Evolutionary conservation across 1,284 basidiomycete genomes (phyloP), one percentile per base, ranked within the genome.

Genomic region (Amylostereum areolatum): DNA sequence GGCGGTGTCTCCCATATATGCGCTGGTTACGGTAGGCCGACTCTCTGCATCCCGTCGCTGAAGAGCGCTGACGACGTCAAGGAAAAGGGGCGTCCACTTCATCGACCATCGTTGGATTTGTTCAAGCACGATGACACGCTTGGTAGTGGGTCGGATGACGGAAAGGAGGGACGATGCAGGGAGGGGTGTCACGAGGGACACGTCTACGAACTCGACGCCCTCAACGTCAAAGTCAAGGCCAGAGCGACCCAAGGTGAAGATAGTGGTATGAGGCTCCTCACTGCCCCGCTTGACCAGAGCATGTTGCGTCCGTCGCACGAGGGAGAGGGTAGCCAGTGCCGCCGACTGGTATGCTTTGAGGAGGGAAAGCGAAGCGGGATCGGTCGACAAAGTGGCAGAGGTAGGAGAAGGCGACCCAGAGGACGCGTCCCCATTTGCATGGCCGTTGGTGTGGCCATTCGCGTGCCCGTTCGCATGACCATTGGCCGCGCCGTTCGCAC

Each of bases 11-110:
- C 83, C 84, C 31, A 92, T 72, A 31, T 78, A 68, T 29, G 80
- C 82, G 47, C 77, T 81, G 46, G 82, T 76, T 34, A 92, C 71
- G 4, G 68, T 57, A 2, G 85, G 78, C 7, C 73, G 70, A 25
- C 67, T 57, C 24, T 76, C 70, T 2, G 70, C 60, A 32, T 80
- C 76, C 28, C 74, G 70, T 35, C 80, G 71, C 61, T 93, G 90
- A 43, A 94, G 68, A 5, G 86, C 83, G 48, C 75, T 79, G 52
- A 89, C 78, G 27, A 94, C 71, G 39, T 96, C 93, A 43, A 97
- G 78, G 64, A 89, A 95, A 12, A 96, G 72, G 0, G 92, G 85
- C 1, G 92, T 88, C 83, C 91, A 96, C 68, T 93, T 93, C 46
- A 85, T 87, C 18, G 81, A 78, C 75, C 87, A 89, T 53, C 72